phyloP scores from a whole-genome alignment of 1,139 yeast species.

The Meyerozyma elateridarum region DNA sequence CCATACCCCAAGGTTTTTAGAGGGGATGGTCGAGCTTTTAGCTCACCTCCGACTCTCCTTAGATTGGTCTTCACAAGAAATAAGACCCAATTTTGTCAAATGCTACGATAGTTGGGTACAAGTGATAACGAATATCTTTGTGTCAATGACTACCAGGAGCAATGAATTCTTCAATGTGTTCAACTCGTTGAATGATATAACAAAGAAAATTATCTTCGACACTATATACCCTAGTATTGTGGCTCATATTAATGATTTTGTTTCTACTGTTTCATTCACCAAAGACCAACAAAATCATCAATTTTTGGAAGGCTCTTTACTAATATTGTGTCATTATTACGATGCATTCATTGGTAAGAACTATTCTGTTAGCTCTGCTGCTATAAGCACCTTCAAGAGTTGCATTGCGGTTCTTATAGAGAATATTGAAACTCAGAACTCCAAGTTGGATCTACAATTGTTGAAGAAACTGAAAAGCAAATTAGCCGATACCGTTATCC shows the following conservation, averaged over 20 bases:
- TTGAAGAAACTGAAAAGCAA: slow-evolving; percentile 18
- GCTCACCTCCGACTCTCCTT: slow-evolving; percentile 29
- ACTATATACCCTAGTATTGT: slow-evolving; percentile 35
- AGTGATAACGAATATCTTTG: slow-evolving; percentile 28
- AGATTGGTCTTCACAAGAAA: slow-evolving; percentile 20
- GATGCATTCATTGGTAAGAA: slow-evolving; percentile 16
- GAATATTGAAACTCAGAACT: slow-evolving; percentile 26
- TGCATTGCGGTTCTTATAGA: slow-evolving; percentile 32
- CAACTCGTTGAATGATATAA: slow-evolving; percentile 18
- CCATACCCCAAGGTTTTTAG: slow-evolving; percentile 30
- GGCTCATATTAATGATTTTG: slow-evolving; percentile 33
- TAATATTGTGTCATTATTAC: slow-evolving; percentile 18
- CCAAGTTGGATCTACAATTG: slow-evolving; percentile 6
- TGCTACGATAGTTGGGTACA: slow-evolving; percentile 22
- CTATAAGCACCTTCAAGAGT: slow-evolving; percentile 24
- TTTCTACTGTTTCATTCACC: slow-evolving; percentile 19
- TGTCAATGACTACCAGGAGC: slow-evolving; percentile 19
- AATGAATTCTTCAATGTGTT: slow-evolving; percentile 20
- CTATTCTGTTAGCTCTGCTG: slow-evolving; percentile 21
- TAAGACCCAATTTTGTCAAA: slow-evolving; percentile 16
- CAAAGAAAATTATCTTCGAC: slow-evolving; percentile 28
- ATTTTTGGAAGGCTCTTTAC: slow-evolving; percentile 25
- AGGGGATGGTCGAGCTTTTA: slow-evolving; percentile 36
- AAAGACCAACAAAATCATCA: slow-evolving; percentile 33
- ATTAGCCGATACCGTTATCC: slow-evolving; percentile 27